phyloP scores from a whole-genome alignment of 257 asterid species.

The Lavandula angustifolia region DNA sequence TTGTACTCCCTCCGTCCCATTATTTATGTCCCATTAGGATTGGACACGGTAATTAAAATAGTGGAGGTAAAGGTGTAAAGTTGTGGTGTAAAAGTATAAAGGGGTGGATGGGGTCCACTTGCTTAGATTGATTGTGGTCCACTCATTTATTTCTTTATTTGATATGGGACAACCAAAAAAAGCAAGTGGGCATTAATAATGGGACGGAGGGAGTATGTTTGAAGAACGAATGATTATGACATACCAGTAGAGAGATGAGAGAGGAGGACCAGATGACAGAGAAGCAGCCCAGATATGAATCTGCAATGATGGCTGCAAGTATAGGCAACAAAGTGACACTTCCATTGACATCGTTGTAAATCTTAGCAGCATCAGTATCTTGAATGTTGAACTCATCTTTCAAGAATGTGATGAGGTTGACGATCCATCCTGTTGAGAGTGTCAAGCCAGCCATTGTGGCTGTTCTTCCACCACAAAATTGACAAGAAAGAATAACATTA shows the following conservation, averaged over 20 bases:
- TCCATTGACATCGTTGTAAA: constrained; percentile 64
- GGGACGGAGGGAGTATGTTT: too few species aligned
- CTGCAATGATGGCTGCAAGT: constrained; percentile 68
- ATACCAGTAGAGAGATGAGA: constrained; percentile 11
- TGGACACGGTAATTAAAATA: too few species aligned
- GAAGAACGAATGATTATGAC: too few species aligned
- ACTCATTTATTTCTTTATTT: too few species aligned
- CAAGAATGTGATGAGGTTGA: constrained; percentile 68
- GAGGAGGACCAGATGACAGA: constrained; percentile 77
- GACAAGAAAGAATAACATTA: neutral
- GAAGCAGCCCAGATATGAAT: constrained; percentile 67
- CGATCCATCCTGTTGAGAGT: constrained; percentile 61
- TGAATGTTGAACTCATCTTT: constrained; percentile 66
- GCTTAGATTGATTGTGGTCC: too few species aligned
- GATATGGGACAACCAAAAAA: too few species aligned
- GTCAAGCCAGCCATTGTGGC: constrained; percentile 64
- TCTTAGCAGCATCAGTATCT: constrained; percentile 68
- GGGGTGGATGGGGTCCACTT: too few species aligned
- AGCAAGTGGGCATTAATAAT: too few species aligned
- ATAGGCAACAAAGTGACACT: constrained; percentile 68
- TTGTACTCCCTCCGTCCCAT: too few species aligned
- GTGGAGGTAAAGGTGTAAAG: too few species aligned
- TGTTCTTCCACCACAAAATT: constrained; percentile 23
- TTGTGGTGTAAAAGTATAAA: too few species aligned
- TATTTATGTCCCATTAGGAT: too few species aligned